phyloP scores from a whole-genome alignment of 2,329 filamentous ascomycete species.

The Cytospora schulzeri region DNA sequence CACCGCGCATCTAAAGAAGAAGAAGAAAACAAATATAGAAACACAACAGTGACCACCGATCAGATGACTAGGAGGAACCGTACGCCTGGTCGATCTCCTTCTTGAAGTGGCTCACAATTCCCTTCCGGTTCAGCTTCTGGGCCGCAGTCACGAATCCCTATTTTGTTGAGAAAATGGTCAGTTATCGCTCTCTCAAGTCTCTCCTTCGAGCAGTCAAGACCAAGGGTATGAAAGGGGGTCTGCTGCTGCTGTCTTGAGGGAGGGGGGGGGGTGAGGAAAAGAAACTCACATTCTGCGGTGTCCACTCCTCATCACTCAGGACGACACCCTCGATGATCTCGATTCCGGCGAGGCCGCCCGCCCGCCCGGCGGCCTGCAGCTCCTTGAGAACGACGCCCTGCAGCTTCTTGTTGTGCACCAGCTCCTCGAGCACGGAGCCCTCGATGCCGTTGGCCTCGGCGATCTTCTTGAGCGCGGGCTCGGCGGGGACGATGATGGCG shows the following conservation, averaged over 20 bases:
- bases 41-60: not conserved
- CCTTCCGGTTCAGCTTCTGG: conserved; percentile 72
- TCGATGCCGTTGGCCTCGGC: conserved; percentile 45
- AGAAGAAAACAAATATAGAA: not conserved
- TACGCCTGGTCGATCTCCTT: conserved; percentile 65
- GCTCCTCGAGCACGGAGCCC: conserved; percentile 63
- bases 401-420: conserved; percentile 69
- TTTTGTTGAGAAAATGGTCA: conserved; percentile 32
- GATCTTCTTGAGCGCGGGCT: conserved; percentile 57
- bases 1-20: conserved; percentile 5
- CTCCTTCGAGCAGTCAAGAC: too few species aligned
- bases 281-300: conserved; percentile 70
- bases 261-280: too few species aligned
- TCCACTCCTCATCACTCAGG: conserved; percentile 74
- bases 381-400: conserved; percentile 65
- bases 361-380: conserved; percentile 61
- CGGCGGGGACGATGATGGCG: conserved; percentile 59
- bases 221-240: not conserved
- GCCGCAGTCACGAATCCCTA: conserved; percentile 69
- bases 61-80: conserved; percentile 36
- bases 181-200: conserved; percentile 21
- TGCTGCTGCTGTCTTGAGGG: not conserved
- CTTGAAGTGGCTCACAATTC: conserved; percentile 63
- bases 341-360: conserved; percentile 64
- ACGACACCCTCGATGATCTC: conserved; percentile 74